Percentiles rank a stretch among this genome's conserved stretches.
phyloP scores from a whole-genome alignment of 495 filamentous ascomycete species.

The Hypoxylon cercidicola region DNA sequence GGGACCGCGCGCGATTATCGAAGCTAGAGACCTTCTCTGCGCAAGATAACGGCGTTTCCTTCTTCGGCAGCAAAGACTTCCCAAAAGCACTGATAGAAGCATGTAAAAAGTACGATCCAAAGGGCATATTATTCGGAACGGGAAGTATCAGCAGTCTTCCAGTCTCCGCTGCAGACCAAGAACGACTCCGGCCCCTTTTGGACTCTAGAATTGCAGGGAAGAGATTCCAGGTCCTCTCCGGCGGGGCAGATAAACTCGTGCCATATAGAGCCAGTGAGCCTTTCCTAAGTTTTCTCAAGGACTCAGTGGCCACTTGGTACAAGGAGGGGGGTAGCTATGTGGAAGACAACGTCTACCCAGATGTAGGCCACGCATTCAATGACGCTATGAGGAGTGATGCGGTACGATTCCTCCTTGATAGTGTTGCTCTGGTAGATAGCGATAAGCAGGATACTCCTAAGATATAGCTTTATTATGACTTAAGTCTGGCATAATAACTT shows the following conservation, averaged over 20 bases:
- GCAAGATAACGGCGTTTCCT: slow-evolving; percentile 63
- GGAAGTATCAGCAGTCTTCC: slow-evolving; percentile 44
- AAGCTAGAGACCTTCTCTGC: slow-evolving; percentile 70
- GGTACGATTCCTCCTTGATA: slow-evolving; percentile 70
- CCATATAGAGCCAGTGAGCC: slow-evolving; percentile 75
- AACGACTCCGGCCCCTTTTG: slow-evolving; percentile 59
- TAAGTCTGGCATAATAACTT: slow-evolving; percentile 1
- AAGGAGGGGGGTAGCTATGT: slow-evolving; percentile 68
- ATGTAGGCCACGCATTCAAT: slow-evolving; percentile 78
- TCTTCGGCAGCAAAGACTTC: slow-evolving; percentile 81
- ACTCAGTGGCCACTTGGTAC: slow-evolving; percentile 67
- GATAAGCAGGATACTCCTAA: slow-evolving; percentile 20
- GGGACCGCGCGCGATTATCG: slow-evolving; percentile 78
- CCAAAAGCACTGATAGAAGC: slow-evolving; percentile 71
- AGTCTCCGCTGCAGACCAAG: slow-evolving; percentile 33
- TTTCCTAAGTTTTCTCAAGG: slow-evolving; percentile 78
- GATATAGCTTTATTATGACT: slow-evolving; percentile 26
- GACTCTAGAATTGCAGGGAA: slow-evolving; percentile 71
- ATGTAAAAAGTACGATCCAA: slow-evolving; percentile 73
- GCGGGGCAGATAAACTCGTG: slow-evolving; percentile 83
- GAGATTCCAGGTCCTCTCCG: slow-evolving; percentile 79
- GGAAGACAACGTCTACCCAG: slow-evolving; percentile 77
- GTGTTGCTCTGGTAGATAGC: slow-evolving; percentile 46
- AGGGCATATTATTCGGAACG: slow-evolving; percentile 70
- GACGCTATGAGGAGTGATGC: slow-evolving; percentile 77